Percentiles rank a stretch among this genome's conserved stretches.
phyloP scores from a whole-genome alignment of 768 basidiomycete genomes.

The Calocera cornea region DNA sequence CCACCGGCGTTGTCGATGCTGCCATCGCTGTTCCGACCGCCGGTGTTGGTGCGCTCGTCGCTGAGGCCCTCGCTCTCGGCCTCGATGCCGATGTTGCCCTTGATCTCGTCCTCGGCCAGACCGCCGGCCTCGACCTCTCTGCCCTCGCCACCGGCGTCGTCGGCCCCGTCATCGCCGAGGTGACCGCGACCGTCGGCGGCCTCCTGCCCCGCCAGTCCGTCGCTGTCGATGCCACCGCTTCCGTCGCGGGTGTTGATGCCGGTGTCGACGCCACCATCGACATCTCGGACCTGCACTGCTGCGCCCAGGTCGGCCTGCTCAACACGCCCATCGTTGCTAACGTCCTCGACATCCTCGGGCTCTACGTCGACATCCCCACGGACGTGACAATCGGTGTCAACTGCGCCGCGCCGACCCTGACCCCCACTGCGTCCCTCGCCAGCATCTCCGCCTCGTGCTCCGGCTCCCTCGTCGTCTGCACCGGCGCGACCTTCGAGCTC shows the following conservation, averaged over 20 bases:
- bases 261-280: background rate
- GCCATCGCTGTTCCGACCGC: background rate
- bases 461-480: background rate
- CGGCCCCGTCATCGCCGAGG: background rate
- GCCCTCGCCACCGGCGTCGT: background rate
- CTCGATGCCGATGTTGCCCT: background rate
- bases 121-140: background rate
- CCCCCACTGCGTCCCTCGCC: background rate
- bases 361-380: background rate
- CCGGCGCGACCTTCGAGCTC: background rate
- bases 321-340: background rate
- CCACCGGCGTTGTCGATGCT: background rate
- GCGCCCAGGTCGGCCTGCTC: background rate
- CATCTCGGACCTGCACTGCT: background rate
- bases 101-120: background rate
- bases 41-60: background rate
- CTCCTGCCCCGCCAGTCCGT: background rate
- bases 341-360: background rate
- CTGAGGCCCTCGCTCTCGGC: background rate
- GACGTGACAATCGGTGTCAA: background rate
- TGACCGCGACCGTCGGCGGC: background rate
- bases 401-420: background rate
- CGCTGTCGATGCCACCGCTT: background rate
- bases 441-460: background rate
- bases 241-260: background rate